Evolutionary conservation across 768 basidiomycete genomes (phyloP).

Genomic region (Lactarius trivialis): DNA sequence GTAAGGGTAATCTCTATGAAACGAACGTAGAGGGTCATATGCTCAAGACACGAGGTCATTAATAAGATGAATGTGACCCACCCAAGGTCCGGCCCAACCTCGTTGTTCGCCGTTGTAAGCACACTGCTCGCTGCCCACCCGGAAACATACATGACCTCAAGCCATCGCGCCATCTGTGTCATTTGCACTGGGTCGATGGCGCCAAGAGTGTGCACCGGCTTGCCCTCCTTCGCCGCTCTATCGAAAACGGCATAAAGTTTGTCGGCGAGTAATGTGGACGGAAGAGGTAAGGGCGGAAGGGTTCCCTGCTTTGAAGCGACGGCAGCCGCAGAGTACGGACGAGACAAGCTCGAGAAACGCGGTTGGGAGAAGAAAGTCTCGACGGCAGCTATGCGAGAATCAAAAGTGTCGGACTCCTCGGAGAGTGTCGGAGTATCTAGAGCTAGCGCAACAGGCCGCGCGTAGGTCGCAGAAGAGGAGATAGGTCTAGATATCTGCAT

Average conservation of each 20-base stretch:
- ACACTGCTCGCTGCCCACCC: constrained; percentile 88
- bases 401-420: constrained; percentile 53
- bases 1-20: constrained; percentile 84
- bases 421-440: constrained; percentile 50
- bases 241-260: constrained; percentile 72
- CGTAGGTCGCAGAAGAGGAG: constrained; percentile 8
- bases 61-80: constrained; percentile 26
- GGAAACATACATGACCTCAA: constrained; percentile 86
- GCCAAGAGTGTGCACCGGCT: constrained; percentile 85
- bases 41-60: not conserved
- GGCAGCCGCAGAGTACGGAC: constrained; percentile 73
- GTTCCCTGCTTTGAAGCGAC: constrained; percentile 90
- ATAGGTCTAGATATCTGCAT: constrained; percentile 11
- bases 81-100: constrained; percentile 91
- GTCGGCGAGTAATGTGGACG: constrained; percentile 72
- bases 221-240: constrained; percentile 52
- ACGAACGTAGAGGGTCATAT: not conserved
- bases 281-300: constrained; percentile 68
- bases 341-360: constrained; percentile 64
- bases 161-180: constrained; percentile 87
- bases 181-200: constrained; percentile 92
- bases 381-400: constrained; percentile 56
- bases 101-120: constrained; percentile 83
- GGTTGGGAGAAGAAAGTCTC: constrained; percentile 67
- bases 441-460: constrained; percentile 33